Evolutionary conservation across 352 stramenopile species (phyloP).

Genomic region (Globisporangium uncinulatum): DNA sequence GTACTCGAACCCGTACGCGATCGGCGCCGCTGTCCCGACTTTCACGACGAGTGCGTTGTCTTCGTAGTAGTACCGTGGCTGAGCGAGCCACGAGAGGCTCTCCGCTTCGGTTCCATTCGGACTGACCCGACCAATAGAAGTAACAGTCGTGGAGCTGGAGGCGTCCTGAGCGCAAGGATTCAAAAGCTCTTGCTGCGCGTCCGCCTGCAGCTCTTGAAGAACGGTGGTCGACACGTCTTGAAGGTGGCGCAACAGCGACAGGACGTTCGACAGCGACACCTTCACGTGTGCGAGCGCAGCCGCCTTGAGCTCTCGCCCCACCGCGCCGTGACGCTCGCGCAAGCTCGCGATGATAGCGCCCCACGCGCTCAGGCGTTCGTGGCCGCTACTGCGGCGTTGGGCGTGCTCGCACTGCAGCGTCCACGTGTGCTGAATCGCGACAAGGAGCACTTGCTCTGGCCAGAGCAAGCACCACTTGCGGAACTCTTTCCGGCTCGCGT

Average conservation of each 20-base stretch:
- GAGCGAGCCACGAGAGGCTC: conserved; percentile 42
- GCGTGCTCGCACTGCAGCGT: conserved; percentile 50
- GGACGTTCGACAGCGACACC: conserved; percentile 35
- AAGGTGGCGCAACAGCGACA: conserved; percentile 44
- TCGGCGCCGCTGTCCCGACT: conserved; percentile 34
- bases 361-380: conserved; percentile 25
- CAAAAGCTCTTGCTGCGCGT: not conserved
- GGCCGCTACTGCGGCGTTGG: conserved; percentile 18
- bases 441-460: conserved; percentile 67
- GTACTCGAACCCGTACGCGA: conserved; percentile 73
- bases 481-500: conserved; percentile 73
- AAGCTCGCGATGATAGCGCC: conserved; percentile 23
- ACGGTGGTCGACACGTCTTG: conserved; percentile 40
- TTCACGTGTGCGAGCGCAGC: conserved; percentile 24
- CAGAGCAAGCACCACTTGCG: conserved; percentile 78
- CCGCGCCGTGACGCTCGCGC: conserved; percentile 22
- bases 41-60: conserved; percentile 42
- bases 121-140: not conserved
- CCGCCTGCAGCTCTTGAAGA: conserved; percentile 18
- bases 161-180: not conserved
- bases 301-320: conserved; percentile 51
- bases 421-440: conserved; percentile 49
- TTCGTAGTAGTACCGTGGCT: conserved; percentile 68
- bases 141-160: too few species aligned
- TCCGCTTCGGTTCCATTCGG: not conserved